Evolutionary conservation across 2,329 filamentous ascomycete species (phyloP), one percentile per base, ranked within the genome.

Genomic region (Claviceps sorghi): DNA sequence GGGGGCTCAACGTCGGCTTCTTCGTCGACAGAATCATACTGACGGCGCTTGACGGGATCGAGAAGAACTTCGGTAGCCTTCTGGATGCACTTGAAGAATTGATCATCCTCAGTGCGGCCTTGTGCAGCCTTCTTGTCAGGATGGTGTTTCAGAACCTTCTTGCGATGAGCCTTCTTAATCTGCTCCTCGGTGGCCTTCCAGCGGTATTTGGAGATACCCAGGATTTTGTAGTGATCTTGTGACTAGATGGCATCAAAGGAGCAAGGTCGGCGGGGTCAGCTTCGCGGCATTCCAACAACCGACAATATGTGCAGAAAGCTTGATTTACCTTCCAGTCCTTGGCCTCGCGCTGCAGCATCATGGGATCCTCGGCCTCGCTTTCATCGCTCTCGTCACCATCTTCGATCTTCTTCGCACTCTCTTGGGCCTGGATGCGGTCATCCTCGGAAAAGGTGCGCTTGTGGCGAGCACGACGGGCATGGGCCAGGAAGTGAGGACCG

Each of bases 51-150:
- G 68, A 83, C 77, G 50, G 93, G 93, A 74, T 98, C 93, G 52
- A 88, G 80, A 19, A 98, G 85, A 50, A 97, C 79, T 64, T 98
- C 93, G 62, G 86, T 91, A 53, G 93, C 93, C 72, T 96, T 96
- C 69, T 98, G 94, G 69, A 98, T 98, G 72, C 94, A 98, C 80
- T 98, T 98, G 85, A 98, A 98, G 78, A 98, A 98, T 69, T 86
- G 88, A 70, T 98, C 93, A 71, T 96, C 91, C 64, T 97, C 90
- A 60, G 81, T 79, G 62, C 81, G 79, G 56, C 93, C 93, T 48
- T 84, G 80, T 30, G 93, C 93, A 17, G 94, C 93, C 76, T 94
- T 95, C 84, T 98, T 98, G 71, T 98, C 93, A 56, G 93, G 93
- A 72, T 98, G 93, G 71, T 98, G 93, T 74, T 89, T 91, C 59